These are phyloP conservation scores for Hypoxylon sp. DNA, from an alignment of 2,329 filamentous ascomycete species.

Conservation along the genomic window DNA sequence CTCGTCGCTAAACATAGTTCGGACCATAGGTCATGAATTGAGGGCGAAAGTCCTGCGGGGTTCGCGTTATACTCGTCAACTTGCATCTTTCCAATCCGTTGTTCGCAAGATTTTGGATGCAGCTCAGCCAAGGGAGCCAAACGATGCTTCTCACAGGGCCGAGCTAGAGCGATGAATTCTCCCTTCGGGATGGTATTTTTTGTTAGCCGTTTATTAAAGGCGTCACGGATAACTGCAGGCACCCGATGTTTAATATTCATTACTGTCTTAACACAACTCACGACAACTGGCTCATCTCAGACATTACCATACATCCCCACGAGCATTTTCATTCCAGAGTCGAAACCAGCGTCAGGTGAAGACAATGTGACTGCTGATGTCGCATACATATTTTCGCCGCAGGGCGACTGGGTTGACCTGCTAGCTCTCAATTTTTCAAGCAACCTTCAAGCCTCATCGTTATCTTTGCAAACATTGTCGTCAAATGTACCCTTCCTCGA, in stretches of 20 bases:
- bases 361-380: slow-evolving; percentile 59
- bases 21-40: slow-evolving; percentile 33
- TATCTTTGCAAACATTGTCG: slow-evolving; percentile 66
- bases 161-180: slow-evolving; percentile 49
- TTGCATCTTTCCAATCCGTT: slow-evolving; percentile 37
- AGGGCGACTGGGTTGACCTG: slow-evolving; percentile 66
- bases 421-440: slow-evolving; percentile 76
- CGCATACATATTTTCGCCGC: slow-evolving; percentile 79
- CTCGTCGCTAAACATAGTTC: slow-evolving; percentile 32
- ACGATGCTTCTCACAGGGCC: slow-evolving; percentile 49
- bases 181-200: slow-evolving; percentile 48
- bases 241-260: slow-evolving; percentile 46
- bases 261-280: slow-evolving; percentile 38
- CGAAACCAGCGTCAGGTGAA: slow-evolving; percentile 60
- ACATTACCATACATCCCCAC: slow-evolving; percentile 84
- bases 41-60: slow-evolving; percentile 29
- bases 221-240: slow-evolving; percentile 45
- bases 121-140: slow-evolving; percentile 27
- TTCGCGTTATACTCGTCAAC: slow-evolving; percentile 26
- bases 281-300: slow-evolving; percentile 57
- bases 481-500: slow-evolving; percentile 74
- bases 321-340: slow-evolving; percentile 72
- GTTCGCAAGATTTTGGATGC: slow-evolving; percentile 29
- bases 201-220: slow-evolving; percentile 43
- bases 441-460: slow-evolving; percentile 64